Percentiles rank a stretch among this genome's conserved stretches.
phyloP scores from a whole-genome alignment of 495 filamentous ascomycete genomes.

The Penicillium coffeae region DNA sequence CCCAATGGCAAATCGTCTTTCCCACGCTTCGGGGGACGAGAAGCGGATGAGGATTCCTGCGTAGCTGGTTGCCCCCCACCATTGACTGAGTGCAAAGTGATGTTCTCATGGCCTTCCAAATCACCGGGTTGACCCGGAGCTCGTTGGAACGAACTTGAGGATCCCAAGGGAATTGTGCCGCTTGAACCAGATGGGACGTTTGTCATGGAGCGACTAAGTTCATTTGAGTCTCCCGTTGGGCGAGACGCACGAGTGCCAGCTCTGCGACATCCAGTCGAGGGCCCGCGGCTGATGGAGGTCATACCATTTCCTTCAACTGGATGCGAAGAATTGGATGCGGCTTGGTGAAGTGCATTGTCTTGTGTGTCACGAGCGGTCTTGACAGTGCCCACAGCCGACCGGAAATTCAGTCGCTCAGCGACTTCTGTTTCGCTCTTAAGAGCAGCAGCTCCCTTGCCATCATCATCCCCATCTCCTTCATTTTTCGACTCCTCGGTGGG shows the following conservation, averaged over 20 bases:
- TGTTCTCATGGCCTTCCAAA: no score
- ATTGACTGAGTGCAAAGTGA: no score
- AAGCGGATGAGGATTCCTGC: no score
- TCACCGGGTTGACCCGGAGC: no score
- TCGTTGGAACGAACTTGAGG: no score
- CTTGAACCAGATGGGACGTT: no score
- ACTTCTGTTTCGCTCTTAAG: slow-evolving; percentile 9
- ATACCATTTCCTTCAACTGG: not conserved
- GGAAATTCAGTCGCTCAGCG: slow-evolving; percentile 24
- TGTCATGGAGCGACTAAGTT: no score
- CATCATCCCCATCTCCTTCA: slow-evolving; percentile 44
- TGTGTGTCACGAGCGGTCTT: slow-evolving; percentile 32
- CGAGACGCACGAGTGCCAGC: slow-evolving; percentile 19
- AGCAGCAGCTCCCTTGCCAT: slow-evolving; percentile 4
- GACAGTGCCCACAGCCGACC: slow-evolving; percentile 42
- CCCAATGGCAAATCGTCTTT: no score
- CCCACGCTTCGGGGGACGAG: no score
- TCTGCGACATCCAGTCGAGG: slow-evolving; percentile 42
- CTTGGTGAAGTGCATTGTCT: slow-evolving; percentile 23
- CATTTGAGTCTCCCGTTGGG: no score
- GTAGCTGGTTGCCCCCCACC: no score
- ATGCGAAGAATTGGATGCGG: slow-evolving; percentile 22
- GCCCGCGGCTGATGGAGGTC: slow-evolving; percentile 27
- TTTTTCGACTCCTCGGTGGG: slow-evolving; percentile 59
- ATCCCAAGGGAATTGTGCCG: no score